Evolutionary conservation across 1,284 basidiomycete genomes (phyloP).

Genomic region (Rhodofomes roseus): DNA sequence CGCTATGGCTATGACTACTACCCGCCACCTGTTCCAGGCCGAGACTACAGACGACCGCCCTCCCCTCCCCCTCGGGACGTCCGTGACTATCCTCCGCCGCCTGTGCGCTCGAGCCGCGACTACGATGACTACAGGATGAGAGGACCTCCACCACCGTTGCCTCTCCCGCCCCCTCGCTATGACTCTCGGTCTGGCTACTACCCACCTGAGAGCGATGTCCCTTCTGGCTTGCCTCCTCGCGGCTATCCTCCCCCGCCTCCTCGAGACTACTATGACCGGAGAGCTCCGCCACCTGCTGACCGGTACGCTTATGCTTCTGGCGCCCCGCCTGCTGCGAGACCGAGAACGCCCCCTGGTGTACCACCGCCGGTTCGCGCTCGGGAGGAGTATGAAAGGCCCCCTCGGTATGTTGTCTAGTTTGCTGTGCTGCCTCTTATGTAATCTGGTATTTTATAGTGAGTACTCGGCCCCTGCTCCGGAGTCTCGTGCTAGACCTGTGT

Average conservation of each 20-base stretch:
- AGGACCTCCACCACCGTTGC: conserved; percentile 33
- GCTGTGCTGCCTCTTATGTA: background rate
- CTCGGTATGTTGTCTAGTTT: conserved; percentile 38
- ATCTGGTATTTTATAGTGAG: conserved; percentile 32
- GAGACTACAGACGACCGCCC: conserved; percentile 57
- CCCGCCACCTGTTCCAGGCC: conserved; percentile 37
- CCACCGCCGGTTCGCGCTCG: conserved; percentile 35
- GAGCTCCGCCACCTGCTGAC: conserved; percentile 40
- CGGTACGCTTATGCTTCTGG: conserved; percentile 37
- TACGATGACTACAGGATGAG: conserved; percentile 63
- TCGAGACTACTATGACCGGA: conserved; percentile 52
- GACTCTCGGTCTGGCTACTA: conserved; percentile 40
- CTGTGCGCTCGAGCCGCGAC: conserved; percentile 51
- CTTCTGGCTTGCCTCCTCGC: conserved; percentile 39
- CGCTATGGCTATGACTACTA: conserved; percentile 54
- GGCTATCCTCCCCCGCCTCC: conserved; percentile 43
- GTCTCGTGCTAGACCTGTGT: conserved; percentile 53
- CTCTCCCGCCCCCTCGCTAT: conserved; percentile 36
- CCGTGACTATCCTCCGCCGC: conserved; percentile 53
- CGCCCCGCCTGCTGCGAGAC: conserved; percentile 32
- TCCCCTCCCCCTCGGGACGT: conserved; percentile 59
- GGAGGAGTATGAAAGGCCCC: conserved; percentile 45
- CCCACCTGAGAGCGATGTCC: conserved; percentile 30
- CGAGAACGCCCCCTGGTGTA: conserved; percentile 45
- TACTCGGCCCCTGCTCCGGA: conserved; percentile 40